phyloP scores from a whole-genome alignment of 805 yeast genomes.

The Metschnikowia kofuensis region DNA sequence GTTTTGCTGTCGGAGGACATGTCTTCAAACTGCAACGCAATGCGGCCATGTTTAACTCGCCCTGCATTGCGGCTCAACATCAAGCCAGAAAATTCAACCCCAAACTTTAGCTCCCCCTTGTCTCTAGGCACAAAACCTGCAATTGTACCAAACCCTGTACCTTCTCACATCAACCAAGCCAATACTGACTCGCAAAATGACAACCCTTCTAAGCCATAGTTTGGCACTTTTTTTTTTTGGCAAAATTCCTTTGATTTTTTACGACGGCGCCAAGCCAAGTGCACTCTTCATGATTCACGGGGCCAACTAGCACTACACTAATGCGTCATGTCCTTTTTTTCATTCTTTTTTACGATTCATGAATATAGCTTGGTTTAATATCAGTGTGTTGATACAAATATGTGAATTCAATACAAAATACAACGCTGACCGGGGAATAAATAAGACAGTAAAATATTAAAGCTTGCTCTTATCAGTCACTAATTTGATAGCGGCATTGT shows the following conservation, averaged over 20 bases:
- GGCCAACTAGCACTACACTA: too few relatives aligned
- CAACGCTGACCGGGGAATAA: neutral
- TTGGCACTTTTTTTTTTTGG: too few relatives aligned
- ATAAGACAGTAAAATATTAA: slow-evolving; percentile 15
- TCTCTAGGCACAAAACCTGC: slow-evolving; percentile 24
- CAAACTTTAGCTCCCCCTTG: slow-evolving; percentile 35
- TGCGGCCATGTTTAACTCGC: slow-evolving; percentile 8
- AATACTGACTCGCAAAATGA: slow-evolving; percentile 3
- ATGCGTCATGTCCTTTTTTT: too few relatives aligned
- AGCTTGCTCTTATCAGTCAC: slow-evolving; percentile 40
- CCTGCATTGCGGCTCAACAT: slow-evolving; percentile 7
- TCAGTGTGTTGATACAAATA: too few relatives aligned
- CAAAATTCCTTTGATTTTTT: too few relatives aligned
- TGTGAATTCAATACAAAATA: too few relatives aligned
- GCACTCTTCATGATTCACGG: too few relatives aligned
- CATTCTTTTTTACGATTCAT: too few relatives aligned
- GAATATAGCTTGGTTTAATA: too few relatives aligned
- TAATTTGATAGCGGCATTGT: slow-evolving; percentile 79
- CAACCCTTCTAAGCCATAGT: neutral
- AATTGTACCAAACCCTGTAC: slow-evolving; percentile 4
- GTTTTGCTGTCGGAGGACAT: neutral
- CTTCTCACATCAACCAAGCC: neutral
- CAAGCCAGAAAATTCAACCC: slow-evolving; percentile 23
- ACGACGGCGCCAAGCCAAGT: too few relatives aligned
- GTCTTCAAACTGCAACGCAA: neutral